Base-by-base conservation (phyloP, 768 basidiomycete genomes). In the Obba rivulosa region DNA sequence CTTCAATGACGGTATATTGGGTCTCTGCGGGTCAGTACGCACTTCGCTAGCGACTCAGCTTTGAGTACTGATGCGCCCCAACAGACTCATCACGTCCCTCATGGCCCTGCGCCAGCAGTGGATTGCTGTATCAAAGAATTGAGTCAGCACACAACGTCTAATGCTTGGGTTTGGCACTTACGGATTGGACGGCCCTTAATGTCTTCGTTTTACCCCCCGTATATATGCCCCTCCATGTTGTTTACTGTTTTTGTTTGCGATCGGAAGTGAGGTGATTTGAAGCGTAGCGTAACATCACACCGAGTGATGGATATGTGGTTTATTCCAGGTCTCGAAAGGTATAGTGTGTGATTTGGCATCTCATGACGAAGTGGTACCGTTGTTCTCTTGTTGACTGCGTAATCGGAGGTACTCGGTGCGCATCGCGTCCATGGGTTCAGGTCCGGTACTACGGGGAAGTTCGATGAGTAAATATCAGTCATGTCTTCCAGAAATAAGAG, bases 1-100 rank as follows among this genome's bases (percentile, higher is more conserved):
- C 55, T 57, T 94, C 55, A 91, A 86, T 61, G 96, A 98, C 51
- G 94, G 95, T 21, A 60, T 80, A 17, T 69, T 95, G 23, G 95
- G 96, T 46, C 72, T 89, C 49, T 76, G 89, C 54, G 96, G 95
- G 91, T 95, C 52, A 59, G 78, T 68, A 16, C 10, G 4, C 14
- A 13, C 51, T 41, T 61, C 65, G 40, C 46, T 47, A 37, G 23
- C 13, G 41, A 43, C 40, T 45, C 40, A 13, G 10, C 40, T 40
- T 38, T 25, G 43, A 28, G 28, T 28, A 52, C 34, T n/a, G 17
- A 24, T 40, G 40, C 21, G 7, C 18, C 8, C n/a, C 22, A 7
- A 8, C 55, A 91, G 89, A 51, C 57, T 87, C 46, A 70, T 84
- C 48, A 81, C 87, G 5, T 90, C 88, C 3, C 44, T 87, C 38